Evolutionary conservation across 345 rosid species (phyloP).

Genomic region (Aurinia saxatilis): DNA sequence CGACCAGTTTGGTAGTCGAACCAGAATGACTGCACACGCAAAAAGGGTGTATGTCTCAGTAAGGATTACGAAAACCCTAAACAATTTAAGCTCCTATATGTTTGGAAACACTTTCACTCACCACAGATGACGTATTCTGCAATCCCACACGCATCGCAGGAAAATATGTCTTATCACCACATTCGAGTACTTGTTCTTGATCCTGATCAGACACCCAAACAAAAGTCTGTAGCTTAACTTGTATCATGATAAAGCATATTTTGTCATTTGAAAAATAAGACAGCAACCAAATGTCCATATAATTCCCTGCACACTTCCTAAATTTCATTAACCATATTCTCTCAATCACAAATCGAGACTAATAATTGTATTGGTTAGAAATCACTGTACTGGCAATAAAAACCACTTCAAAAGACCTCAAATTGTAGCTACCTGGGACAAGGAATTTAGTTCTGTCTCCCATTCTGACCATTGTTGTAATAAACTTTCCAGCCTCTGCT

Average conservation of each 20-base stretch:
- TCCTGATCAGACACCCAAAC: conserved; percentile 41
- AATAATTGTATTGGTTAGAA: background rate
- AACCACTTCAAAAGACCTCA: background rate
- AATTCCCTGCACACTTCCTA: background rate
- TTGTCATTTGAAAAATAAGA: background rate
- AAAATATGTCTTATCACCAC: conserved; percentile 84
- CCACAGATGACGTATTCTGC: conserved; percentile 66
- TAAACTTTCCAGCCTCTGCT: conserved; percentile 69
- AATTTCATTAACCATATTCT: background rate
- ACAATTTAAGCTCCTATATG: background rate
- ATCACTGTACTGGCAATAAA: background rate
- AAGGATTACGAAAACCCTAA: background rate
- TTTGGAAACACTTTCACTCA: conserved; percentile 28
- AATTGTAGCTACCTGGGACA: conserved; percentile 32
- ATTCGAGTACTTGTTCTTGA: conserved; percentile 46
- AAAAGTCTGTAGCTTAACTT: background rate
- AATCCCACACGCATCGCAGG: conserved; percentile 70
- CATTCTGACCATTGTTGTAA: conserved; percentile 93
- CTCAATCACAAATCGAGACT: background rate
- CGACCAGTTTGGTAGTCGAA: conserved; percentile 57
- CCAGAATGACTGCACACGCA: conserved; percentile 74
- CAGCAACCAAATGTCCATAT: background rate
- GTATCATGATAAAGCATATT: background rate
- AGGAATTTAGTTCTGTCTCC: conserved; percentile 59
- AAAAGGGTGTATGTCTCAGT: conserved; percentile 10